phyloP scores from a whole-genome alignment of 306 rosid species.

The Alnus glutinosa region DNA sequence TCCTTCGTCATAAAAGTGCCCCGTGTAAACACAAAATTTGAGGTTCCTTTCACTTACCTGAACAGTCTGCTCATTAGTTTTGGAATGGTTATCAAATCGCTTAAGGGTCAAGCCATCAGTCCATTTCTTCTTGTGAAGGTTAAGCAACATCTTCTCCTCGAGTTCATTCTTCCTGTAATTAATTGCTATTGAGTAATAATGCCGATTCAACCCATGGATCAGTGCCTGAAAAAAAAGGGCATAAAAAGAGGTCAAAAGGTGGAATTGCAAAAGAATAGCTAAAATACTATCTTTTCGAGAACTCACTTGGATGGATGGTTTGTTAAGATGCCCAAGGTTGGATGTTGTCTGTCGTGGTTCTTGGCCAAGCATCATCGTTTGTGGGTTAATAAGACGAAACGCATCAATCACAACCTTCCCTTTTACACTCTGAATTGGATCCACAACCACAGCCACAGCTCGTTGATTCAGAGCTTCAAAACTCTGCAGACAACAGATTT shows the following conservation, averaged over 20 bases:
- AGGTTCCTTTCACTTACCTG: slow-evolving; percentile 49
- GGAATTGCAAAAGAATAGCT: slow-evolving; percentile 3
- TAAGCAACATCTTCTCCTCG: slow-evolving; percentile 92
- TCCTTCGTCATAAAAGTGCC: background rate
- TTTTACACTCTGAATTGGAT: slow-evolving; percentile 94
- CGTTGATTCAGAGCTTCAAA: slow-evolving; percentile 96
- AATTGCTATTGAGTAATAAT: slow-evolving; percentile 89
- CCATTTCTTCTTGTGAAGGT: slow-evolving; percentile 98
- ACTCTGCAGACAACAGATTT: slow-evolving; percentile 50
- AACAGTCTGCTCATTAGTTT: slow-evolving; percentile 92
- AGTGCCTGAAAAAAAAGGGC: slow-evolving; percentile 61
- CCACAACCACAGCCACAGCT: slow-evolving; percentile 96
- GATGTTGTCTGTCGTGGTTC: slow-evolving; percentile 97
- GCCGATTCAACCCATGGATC: slow-evolving; percentile 95
- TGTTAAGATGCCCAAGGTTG: slow-evolving; percentile 91
- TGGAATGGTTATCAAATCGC: slow-evolving; percentile 83
- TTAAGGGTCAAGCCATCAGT: slow-evolving; percentile 84
- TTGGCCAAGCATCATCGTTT: slow-evolving; percentile 94
- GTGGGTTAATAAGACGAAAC: slow-evolving; percentile 90
- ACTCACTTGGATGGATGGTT: slow-evolving; percentile 95
- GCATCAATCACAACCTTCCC: slow-evolving; percentile 98
- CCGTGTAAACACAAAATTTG: background rate
- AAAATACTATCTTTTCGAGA: background rate
- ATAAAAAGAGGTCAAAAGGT: slow-evolving; percentile 27
- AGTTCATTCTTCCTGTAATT: slow-evolving; percentile 93